These are phyloP conservation scores for Penstemon newberryi DNA, from an alignment of 257 asterid genomes.

Conservation along the genomic window DNA sequence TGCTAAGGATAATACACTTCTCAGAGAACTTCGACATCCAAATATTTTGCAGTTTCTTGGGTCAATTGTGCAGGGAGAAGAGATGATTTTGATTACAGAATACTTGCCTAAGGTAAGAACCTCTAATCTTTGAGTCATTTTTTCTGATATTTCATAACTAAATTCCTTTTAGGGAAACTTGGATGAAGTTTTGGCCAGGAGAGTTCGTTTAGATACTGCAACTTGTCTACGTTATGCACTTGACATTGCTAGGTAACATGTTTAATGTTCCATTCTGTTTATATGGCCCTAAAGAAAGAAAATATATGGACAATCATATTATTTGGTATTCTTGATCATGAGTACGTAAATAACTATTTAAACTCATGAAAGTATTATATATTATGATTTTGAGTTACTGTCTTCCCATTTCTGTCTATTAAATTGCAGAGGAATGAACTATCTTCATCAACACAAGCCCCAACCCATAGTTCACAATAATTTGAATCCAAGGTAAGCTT, in stretches of 20 bases:
- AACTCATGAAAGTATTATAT: no score
- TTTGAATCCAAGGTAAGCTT: slow-evolving; percentile 46
- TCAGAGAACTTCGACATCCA: slow-evolving; percentile 64
- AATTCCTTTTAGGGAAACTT: slow-evolving; percentile 46
- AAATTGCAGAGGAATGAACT: slow-evolving; percentile 63
- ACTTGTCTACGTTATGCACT: slow-evolving; percentile 62
- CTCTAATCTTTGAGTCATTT: background rate
- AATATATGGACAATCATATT: no score
- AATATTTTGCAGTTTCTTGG: slow-evolving; percentile 70
- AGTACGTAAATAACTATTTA: no score
- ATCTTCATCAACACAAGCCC: slow-evolving; percentile 68
- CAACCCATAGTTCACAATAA: slow-evolving; percentile 61
- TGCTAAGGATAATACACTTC: slow-evolving; percentile 54
- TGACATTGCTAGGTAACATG: slow-evolving; percentile 59
- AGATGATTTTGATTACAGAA: slow-evolving; percentile 62
- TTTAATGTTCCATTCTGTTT: slow-evolving; percentile 4
- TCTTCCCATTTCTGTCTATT: background rate
- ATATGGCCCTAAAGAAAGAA: background rate
- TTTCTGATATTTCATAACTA: background rate
- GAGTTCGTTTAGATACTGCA: slow-evolving; percentile 49
- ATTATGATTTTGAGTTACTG: background rate
- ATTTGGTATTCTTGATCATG: no score
- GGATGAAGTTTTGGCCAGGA: slow-evolving; percentile 46
- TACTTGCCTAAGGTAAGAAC: slow-evolving; percentile 54
- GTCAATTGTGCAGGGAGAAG: slow-evolving; percentile 60